A percentile compares a stretch with the other conserved stretches of the same genome.
Conservation (phyloP, 345 rosid genomes). For the Microthlaspi erraticum region DNA sequence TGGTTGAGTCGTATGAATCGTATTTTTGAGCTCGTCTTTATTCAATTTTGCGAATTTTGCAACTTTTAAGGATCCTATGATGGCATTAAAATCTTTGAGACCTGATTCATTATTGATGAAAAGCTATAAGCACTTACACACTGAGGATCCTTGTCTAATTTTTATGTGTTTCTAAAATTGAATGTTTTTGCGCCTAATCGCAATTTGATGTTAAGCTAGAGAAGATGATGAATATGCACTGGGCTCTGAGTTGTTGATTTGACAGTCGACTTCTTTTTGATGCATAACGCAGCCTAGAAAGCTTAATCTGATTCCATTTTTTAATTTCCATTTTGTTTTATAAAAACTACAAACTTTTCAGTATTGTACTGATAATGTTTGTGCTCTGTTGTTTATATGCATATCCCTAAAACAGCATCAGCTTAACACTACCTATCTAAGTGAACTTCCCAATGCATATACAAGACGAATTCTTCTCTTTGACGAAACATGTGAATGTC, state of each 20-base stretch:
- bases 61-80: slow-evolving; percentile 35
- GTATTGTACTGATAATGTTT: no score
- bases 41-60: not conserved
- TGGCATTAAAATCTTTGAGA: slow-evolving; percentile 49
- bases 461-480: no score
- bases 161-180: not conserved
- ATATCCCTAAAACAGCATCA: no score
- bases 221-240: slow-evolving; percentile 49
- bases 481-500: no score
- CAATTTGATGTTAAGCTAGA: not conserved
- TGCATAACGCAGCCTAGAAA: slow-evolving; percentile 49
- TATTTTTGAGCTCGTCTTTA: not conserved
- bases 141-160: slow-evolving; percentile 29
- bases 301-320: slow-evolving; percentile 38
- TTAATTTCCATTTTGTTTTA: not conserved
- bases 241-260: slow-evolving; percentile 48
- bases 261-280: slow-evolving; percentile 44
- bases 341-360: not conserved
- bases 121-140: slow-evolving; percentile 35
- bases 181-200: not conserved
- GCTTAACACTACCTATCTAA: no score
- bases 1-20: not conserved
- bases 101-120: slow-evolving; percentile 44
- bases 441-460: no score
- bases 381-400: no score